These are phyloP conservation scores for Aurantiochytrium sp. DNA, from an alignment of 108 stramenopile species.

Conservation along the genomic window DNA sequence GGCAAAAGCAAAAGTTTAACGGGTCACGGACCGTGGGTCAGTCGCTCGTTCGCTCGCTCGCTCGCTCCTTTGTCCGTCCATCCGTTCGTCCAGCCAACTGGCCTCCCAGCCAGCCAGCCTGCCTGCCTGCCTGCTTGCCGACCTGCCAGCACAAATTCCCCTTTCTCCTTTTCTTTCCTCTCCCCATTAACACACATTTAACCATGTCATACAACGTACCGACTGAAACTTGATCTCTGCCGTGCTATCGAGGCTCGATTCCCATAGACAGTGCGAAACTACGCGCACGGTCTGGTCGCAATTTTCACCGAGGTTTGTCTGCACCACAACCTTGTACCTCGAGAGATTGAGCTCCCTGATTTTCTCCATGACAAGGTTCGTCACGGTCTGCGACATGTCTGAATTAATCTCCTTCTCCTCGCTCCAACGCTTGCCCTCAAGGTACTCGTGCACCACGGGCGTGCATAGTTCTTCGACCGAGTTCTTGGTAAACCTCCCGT, in stretches of 20 bases:
- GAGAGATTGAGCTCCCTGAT: background rate
- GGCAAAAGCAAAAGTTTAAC: too few species aligned
- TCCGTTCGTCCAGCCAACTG: too few species aligned
- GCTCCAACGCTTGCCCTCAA: conserved; percentile 5
- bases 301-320: background rate
- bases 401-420: background rate
- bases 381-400: background rate
- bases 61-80: too few species aligned
- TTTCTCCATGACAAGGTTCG: conserved; percentile 16
- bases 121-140: too few species aligned
- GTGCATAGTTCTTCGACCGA: background rate
- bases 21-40: too few species aligned
- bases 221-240: background rate
- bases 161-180: too few species aligned
- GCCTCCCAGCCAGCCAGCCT: too few species aligned
- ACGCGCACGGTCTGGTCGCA: background rate
- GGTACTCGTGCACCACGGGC: conserved; percentile 9
- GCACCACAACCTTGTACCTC: conserved; percentile 15
- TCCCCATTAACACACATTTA: too few species aligned
- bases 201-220: background rate
- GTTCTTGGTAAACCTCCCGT: background rate
- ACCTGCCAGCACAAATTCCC: too few species aligned
- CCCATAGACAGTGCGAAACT: background rate
- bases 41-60: too few species aligned
- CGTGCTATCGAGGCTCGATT: background rate